These are phyloP conservation scores for Hymenoscyphus scutula DNA, from an alignment of 2,329 filamentous ascomycete genomes.

Conservation along the genomic window DNA sequence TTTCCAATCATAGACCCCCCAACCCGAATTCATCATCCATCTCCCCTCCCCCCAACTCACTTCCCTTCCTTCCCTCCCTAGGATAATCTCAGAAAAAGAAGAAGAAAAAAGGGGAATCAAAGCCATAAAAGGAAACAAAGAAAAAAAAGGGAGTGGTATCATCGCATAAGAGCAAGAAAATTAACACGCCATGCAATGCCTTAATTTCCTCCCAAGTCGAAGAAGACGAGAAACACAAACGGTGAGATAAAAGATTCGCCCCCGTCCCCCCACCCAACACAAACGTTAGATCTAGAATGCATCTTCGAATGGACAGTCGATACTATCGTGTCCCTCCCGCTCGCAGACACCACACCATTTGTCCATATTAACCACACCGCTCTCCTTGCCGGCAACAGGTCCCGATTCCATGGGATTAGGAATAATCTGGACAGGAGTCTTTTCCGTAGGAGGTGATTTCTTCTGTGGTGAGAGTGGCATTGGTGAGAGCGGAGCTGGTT, in stretches of 20 bases:
- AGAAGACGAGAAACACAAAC: constrained; percentile 7
- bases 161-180: constrained; percentile 26
- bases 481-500: constrained; percentile 56
- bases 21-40: neutral
- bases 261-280: neutral
- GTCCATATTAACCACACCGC: constrained; percentile 71
- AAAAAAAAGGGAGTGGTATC: constrained; percentile 35
- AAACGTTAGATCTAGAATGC: constrained; percentile 50
- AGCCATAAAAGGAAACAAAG: constrained; percentile 14
- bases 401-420: constrained; percentile 64
- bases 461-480: constrained; percentile 50
- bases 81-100: neutral
- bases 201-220: constrained; percentile 10
- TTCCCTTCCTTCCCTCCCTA: constrained; percentile 2
- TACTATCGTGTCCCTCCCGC: constrained; percentile 92
- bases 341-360: constrained; percentile 99
- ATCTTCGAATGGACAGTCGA: constrained; percentile 91
- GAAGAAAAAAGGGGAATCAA: neutral
- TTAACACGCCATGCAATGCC: constrained; percentile 20
- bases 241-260: neutral
- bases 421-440: constrained; percentile 46
- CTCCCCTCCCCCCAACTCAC: too few species aligned
- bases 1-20: constrained; percentile 1
- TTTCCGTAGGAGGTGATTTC: constrained; percentile 43
- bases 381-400: constrained; percentile 75